Conservation (phyloP, 2,329 filamentous ascomycete species). For the Fusarium mexicanum region DNA sequence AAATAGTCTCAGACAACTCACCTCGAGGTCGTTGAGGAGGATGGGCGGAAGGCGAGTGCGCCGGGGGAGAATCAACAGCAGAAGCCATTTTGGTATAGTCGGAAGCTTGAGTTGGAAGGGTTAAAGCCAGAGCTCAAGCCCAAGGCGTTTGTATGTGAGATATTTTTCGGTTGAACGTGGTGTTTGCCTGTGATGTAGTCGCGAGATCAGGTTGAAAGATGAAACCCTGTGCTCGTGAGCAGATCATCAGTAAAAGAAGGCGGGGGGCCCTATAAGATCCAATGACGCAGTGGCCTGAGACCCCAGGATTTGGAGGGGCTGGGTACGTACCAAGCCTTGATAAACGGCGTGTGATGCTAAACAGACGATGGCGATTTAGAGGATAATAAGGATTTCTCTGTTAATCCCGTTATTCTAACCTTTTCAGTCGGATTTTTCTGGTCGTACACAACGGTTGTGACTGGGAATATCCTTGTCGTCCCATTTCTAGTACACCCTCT, state of each 20-base stretch:
- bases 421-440: not conserved
- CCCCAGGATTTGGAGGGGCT: conserved; percentile 26
- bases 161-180: not conserved
- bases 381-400: not conserved
- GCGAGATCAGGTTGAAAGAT: conserved; percentile 31
- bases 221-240: conserved; percentile 37
- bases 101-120: conserved; percentile 24
- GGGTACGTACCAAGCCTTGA: conserved; percentile 28
- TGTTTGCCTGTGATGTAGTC: conserved; percentile 36
- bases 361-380: not conserved
- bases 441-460: conserved; percentile 13
- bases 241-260: conserved; percentile 31
- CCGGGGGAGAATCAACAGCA: conserved; percentile 49
- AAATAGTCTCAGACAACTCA: conserved; percentile 38
- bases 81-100: conserved; percentile 53
- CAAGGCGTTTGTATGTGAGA: not conserved
- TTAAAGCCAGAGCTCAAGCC: conserved; percentile 24
- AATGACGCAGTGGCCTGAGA: conserved; percentile 40
- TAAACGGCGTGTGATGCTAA: not conserved
- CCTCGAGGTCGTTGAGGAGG: conserved; percentile 58
- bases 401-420: not conserved
- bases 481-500: not conserved
- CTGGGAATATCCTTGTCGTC: conserved; percentile 11
- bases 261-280: conserved; percentile 29
- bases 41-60: conserved; percentile 55